phyloP scores from a whole-genome alignment of 371 early-diverging fungal species.

The Synchytrium microbalum region DNA sequence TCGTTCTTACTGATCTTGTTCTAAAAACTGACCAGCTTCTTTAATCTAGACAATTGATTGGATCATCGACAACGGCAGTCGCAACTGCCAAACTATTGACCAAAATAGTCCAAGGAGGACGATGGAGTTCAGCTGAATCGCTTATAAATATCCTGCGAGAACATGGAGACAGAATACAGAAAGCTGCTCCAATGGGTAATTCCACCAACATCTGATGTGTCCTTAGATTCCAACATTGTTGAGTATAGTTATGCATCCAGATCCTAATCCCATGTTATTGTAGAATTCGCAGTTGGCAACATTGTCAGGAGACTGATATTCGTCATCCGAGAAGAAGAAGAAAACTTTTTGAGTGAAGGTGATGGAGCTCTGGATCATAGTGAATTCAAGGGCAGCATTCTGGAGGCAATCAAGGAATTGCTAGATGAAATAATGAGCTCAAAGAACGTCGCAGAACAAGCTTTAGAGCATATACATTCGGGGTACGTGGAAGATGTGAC shows the following conservation, averaged over 20 bases:
- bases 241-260: no score
- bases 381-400: slow-evolving; percentile 57
- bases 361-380: not conserved
- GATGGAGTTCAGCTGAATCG: not conserved
- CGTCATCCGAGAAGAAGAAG: slow-evolving; percentile 69
- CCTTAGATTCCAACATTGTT: no score
- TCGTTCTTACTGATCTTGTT: not conserved
- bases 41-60: not conserved
- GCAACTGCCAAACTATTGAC: not conserved
- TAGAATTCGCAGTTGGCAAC: slow-evolving; percentile 81
- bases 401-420: slow-evolving; percentile 76
- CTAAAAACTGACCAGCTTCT: not conserved
- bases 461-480: slow-evolving; percentile 81
- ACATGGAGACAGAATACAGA: not conserved
- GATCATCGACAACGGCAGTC: not conserved
- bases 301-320: slow-evolving; percentile 75
- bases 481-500: slow-evolving; percentile 40
- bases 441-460: slow-evolving; percentile 68
- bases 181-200: slow-evolving; percentile 1
- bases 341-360: slow-evolving; percentile 17
- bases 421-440: slow-evolving; percentile 71
- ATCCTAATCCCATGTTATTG: no score
- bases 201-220: not conserved
- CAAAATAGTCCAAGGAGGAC: not conserved
- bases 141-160: not conserved